A percentile compares a stretch with the other conserved stretches of the same genome.
Evolutionary conservation across 164 flowering plant genomes (phyloP).

Genomic region (Malania oleifera): DNA sequence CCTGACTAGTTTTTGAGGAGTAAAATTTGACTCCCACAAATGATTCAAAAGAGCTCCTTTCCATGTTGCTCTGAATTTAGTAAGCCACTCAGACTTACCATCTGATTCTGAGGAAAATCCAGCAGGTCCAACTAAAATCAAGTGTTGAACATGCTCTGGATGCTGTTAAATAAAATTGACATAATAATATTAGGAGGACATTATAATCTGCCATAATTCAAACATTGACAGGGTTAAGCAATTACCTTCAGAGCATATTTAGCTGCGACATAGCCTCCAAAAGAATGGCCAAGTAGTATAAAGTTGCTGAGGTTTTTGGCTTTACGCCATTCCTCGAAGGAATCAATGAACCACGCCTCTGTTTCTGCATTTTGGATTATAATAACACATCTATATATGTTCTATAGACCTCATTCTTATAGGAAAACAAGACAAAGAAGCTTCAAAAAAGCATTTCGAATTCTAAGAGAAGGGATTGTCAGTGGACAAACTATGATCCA

Average conservation of each 20-base stretch:
- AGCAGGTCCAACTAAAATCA: slow-evolving; percentile 90
- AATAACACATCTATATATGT: no score
- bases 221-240: slow-evolving; percentile 2
- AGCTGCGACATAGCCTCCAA: slow-evolving; percentile 97
- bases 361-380: slow-evolving; percentile 55
- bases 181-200: slow-evolving; percentile 8
- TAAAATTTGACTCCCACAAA: slow-evolving; percentile 93
- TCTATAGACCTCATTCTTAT: no score
- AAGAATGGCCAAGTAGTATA: slow-evolving; percentile 92
- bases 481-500: no score
- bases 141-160: slow-evolving; percentile 86
- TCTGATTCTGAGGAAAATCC: slow-evolving; percentile 80
- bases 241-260: slow-evolving; percentile 95
- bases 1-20: slow-evolving; percentile 88
- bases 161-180: slow-evolving; percentile 39
- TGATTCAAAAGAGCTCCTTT: slow-evolving; percentile 81
- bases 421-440: no score
- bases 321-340: slow-evolving; percentile 98
- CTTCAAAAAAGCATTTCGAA: no score
- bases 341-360: slow-evolving; percentile 96
- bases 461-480: no score
- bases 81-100: slow-evolving; percentile 51
- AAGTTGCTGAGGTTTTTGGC: slow-evolving; percentile 84
- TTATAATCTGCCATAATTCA: background rate
- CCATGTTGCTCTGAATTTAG: slow-evolving; percentile 75